Percentiles rank a stretch among this genome's conserved stretches.
phyloP scores from a whole-genome alignment of 345 rosid genomes.

The Gossypium longicalyx region DNA sequence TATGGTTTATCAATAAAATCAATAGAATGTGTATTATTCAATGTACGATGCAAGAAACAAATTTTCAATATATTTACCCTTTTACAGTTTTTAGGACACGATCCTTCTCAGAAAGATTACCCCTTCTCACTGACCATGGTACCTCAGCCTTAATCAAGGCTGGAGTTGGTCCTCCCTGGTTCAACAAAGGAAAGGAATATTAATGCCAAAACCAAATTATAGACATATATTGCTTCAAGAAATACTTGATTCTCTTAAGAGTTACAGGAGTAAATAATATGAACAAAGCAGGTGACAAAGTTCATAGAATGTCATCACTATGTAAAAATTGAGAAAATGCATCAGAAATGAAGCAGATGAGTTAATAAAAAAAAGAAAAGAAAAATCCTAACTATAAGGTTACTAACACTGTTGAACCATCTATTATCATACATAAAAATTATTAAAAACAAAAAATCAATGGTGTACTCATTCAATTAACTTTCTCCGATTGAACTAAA shows the following conservation, averaged over 20 bases:
- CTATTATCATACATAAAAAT: neutral
- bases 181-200: slow-evolving; percentile 12
- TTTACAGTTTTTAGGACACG: slow-evolving; percentile 83
- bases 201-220: slow-evolving; percentile 3
- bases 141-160: slow-evolving; percentile 75
- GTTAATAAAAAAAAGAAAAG: neutral
- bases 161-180: slow-evolving; percentile 70
- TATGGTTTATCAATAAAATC: no score
- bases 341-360: neutral
- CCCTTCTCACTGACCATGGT: slow-evolving; percentile 87
- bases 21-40: no score
- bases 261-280: neutral
- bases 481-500: neutral
- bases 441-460: neutral
- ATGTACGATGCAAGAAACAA: neutral
- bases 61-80: slow-evolving; percentile 50
- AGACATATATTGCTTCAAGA: neutral
- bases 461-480: neutral
- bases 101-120: slow-evolving; percentile 71
- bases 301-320: neutral
- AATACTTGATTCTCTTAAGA: neutral
- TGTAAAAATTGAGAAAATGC: neutral
- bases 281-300: neutral
- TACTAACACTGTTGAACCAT: neutral
- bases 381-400: neutral